Evolutionary conservation across 495 filamentous ascomycete species (phyloP), one percentile per base, ranked within the genome.

Genomic region (Pyronema domesticum): DNA sequence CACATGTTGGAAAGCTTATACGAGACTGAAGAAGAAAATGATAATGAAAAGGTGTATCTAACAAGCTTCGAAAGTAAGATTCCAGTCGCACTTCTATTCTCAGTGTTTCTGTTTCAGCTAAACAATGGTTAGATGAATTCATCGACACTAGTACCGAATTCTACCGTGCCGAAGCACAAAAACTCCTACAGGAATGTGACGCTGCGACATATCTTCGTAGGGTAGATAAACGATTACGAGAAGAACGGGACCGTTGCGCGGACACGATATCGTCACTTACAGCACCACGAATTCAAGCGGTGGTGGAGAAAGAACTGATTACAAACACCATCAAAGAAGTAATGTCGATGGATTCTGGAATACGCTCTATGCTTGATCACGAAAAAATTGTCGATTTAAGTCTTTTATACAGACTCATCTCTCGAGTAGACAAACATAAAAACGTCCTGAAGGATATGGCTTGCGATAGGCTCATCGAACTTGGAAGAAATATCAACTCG

Each of bases 1-100:
- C 80, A 85, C 58, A 95, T 96, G 88, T 72, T 99, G 3, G 91
- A 96, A 65, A 78, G 78, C 34, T 75, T 99, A 0, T 93, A 94
- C 64, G 85, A 93, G 64, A 83, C 79, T 0, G 74, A 83, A 36
- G 73, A 76, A 1, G 87, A 93, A 60, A 76, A 80, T 13, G 76
- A 81, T 48, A 75, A 81, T 33, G 74, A 83, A 14, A 89, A 85
- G 63, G 75, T 99, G 0, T 99, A 99, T 63, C 64, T 89, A 18
- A 82, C 80, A 3, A 73, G 74, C 0, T 96, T 99, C 60, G 88
- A 99, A 64, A 77, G 75, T 0, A 57, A 7, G 39, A 19, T 9
- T 15, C 8, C 18, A 33, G 15, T 45, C 30, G 43, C 34, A 2
- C 40, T 15, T 3, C 13, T 30, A 7, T 53, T 11, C 7, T 18